phyloP scores from a whole-genome alignment of 495 filamentous ascomycete species.

The Neurospora hispaniola region DNA sequence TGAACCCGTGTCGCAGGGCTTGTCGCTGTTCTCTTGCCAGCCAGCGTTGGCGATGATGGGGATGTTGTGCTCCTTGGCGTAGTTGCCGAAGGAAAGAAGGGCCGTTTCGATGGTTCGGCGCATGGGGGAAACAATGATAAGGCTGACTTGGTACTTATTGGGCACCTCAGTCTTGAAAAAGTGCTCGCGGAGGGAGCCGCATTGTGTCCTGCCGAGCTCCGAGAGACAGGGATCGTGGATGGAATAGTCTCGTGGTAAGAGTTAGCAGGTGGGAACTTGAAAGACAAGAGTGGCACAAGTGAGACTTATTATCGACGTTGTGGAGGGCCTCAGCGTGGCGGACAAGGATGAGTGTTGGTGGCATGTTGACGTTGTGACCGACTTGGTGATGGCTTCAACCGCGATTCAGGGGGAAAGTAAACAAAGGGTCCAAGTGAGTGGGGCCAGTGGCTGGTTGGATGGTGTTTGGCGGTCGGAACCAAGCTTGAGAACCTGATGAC shows the following conservation, averaged over 20 bases:
- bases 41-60: constrained; percentile 41
- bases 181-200: constrained; percentile 30
- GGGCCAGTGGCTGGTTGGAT: not conserved
- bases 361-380: constrained; percentile 24
- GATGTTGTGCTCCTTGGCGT: constrained; percentile 38
- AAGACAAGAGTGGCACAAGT: not conserved
- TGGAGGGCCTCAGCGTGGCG: constrained; percentile 49
- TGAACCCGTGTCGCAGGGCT: constrained; percentile 48
- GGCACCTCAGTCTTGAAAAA: constrained; percentile 34
- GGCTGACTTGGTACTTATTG: constrained; percentile 38
- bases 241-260: constrained; percentile 33
- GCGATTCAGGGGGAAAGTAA: not conserved
- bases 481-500: not conserved
- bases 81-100: constrained; percentile 35
- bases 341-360: constrained; percentile 49
- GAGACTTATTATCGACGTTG: constrained; percentile 35
- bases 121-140: constrained; percentile 50
- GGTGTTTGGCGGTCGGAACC: not conserved
- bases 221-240: constrained; percentile 47
- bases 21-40: constrained; percentile 48
- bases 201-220: constrained; percentile 43
- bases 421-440: not conserved
- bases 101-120: constrained; percentile 48
- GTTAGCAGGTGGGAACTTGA: constrained; percentile 9
- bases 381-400: not conserved